Percentiles rank a stretch among this genome's conserved stretches.
These are phyloP conservation scores for Starmera quercuum DNA, from an alignment of 805 yeast genomes.

Conservation along the genomic window DNA sequence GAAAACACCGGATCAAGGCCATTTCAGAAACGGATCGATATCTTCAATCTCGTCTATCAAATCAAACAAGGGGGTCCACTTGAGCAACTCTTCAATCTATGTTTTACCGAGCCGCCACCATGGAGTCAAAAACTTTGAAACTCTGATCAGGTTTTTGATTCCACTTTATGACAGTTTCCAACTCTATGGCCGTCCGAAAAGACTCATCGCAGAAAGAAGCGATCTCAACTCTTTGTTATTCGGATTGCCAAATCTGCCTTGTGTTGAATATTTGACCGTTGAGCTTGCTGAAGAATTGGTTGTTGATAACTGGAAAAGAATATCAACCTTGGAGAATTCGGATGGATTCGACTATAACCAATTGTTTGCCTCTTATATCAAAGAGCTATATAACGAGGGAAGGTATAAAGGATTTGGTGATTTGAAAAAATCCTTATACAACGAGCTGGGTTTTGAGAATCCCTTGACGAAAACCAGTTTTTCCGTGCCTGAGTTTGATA, in stretches of 20 bases:
- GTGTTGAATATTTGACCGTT: constrained; percentile 42
- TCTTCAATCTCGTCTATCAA: constrained; percentile 6
- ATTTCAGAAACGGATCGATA: constrained; percentile 4
- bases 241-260: constrained; percentile 71
- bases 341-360: constrained; percentile 2
- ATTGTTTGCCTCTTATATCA: constrained; percentile 4
- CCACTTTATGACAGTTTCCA: constrained; percentile 66
- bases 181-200: constrained; percentile 68
- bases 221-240: constrained; percentile 52
- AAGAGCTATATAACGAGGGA: constrained; percentile 1
- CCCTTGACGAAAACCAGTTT: constrained; percentile 11
- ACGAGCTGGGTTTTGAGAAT: constrained; percentile 4
- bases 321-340: constrained; percentile 1
- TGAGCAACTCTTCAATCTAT: constrained; percentile 27
- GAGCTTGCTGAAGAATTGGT: constrained; percentile 6
- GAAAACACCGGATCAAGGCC: constrained; percentile 2
- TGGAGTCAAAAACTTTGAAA: constrained; percentile 65
- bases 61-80: constrained; percentile 4
- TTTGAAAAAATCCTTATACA: constrained; percentile 2
- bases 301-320: constrained; percentile 10
- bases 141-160: constrained; percentile 60
- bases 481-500: constrained; percentile 12
- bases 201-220: constrained; percentile 48
- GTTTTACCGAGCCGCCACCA: constrained; percentile 67
- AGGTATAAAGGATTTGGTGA: constrained; percentile 10